Evolutionary conservation across 805 yeast genomes (phyloP).

Genomic region (Candida easanensis): DNA sequence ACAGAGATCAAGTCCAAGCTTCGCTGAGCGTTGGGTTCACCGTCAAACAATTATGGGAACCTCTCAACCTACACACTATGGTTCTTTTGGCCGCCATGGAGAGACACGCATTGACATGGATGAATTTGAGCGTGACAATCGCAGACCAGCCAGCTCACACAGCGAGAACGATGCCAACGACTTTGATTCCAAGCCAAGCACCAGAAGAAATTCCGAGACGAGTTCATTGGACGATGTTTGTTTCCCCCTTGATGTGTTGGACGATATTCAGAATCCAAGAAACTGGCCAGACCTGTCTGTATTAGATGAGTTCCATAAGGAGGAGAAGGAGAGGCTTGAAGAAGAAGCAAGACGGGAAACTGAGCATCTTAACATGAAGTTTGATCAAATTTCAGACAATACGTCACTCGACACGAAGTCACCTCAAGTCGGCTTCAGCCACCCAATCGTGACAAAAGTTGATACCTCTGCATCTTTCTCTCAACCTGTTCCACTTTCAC

Average conservation of each 20-base stretch:
- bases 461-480: slow-evolving; percentile 23
- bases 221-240: slow-evolving; percentile 92
- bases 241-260: slow-evolving; percentile 54
- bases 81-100: slow-evolving; percentile 5
- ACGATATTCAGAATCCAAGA: slow-evolving; percentile 26
- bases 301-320: slow-evolving; percentile 71
- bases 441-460: slow-evolving; percentile 42
- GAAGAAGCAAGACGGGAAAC: slow-evolving; percentile 39
- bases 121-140: slow-evolving; percentile 5
- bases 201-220: slow-evolving; percentile 43
- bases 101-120: slow-evolving; percentile 10
- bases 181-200: slow-evolving; percentile 40
- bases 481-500: slow-evolving; percentile 26
- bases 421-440: slow-evolving; percentile 35
- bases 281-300: slow-evolving; percentile 84
- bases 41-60: slow-evolving; percentile 15
- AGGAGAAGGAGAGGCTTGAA: slow-evolving; percentile 55
- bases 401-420: slow-evolving; percentile 26
- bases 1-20: slow-evolving; percentile 18
- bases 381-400: slow-evolving; percentile 28
- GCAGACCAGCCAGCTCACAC: slow-evolving; percentile 1
- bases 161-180: slow-evolving; percentile 22
- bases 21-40: slow-evolving; percentile 29
- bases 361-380: slow-evolving; percentile 35
- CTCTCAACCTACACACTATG: not conserved